Evolutionary conservation across 2,329 filamentous ascomycete genomes (phyloP).

Genomic region (Alternaria postmessia): DNA sequence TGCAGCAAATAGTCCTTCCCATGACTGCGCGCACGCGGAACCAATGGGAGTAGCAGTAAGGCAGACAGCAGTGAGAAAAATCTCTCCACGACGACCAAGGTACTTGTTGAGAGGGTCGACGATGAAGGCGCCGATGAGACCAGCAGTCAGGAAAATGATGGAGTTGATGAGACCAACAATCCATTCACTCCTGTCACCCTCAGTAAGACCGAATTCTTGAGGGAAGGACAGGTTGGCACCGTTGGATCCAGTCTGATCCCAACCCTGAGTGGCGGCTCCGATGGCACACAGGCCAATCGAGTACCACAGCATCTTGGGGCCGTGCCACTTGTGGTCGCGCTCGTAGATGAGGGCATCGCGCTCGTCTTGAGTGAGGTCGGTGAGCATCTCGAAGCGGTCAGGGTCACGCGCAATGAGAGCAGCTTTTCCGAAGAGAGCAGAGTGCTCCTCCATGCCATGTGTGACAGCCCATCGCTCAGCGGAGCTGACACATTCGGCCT

Average conservation of each 20-base stretch:
- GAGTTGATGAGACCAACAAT: constrained; percentile 46
- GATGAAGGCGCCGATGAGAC: constrained; percentile 37
- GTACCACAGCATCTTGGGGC: constrained; percentile 67
- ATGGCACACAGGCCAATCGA: constrained; percentile 74
- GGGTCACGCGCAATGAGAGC: constrained; percentile 79
- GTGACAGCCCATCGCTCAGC: constrained; percentile 69
- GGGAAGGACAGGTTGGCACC: constrained; percentile 70
- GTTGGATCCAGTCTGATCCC: constrained; percentile 68
- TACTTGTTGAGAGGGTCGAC: constrained; percentile 51
- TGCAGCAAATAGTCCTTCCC: constrained; percentile 47
- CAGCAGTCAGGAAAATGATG: constrained; percentile 52
- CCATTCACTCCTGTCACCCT: constrained; percentile 36
- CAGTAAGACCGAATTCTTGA: constrained; percentile 59
- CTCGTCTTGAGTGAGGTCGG: constrained; percentile 67
- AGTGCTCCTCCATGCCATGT: constrained; percentile 66
- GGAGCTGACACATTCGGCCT: constrained; percentile 59
- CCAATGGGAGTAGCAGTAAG: constrained; percentile 50
- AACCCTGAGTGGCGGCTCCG: constrained; percentile 72
- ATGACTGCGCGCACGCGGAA: constrained; percentile 48
- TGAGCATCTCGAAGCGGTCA: constrained; percentile 67
- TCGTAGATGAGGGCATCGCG: constrained; percentile 68
- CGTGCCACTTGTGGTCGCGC: constrained; percentile 69
- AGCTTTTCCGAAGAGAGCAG: constrained; percentile 69
- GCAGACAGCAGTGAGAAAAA: constrained; percentile 48
- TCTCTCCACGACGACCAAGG: constrained; percentile 48